phyloP scores from a whole-genome alignment of 352 stramenopile species.

The Pythium monospermum region DNA sequence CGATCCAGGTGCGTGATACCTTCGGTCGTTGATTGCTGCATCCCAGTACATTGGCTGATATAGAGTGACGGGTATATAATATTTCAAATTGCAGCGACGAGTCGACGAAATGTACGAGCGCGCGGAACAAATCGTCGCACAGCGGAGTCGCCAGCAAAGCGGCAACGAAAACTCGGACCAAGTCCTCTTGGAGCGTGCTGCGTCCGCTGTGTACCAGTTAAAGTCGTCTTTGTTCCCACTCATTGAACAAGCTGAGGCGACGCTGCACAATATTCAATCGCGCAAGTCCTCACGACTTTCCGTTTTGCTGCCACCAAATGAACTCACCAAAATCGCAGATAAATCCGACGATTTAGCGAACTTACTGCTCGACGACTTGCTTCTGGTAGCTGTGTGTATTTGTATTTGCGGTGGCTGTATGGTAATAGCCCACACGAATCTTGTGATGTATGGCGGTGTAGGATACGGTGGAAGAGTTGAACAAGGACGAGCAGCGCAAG shows the following conservation, averaged over 20 bases:
- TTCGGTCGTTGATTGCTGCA: too few relatives aligned
- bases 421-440: not conserved
- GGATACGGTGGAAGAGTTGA: slow-evolving; percentile 58
- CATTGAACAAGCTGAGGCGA: slow-evolving; percentile 45
- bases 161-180: slow-evolving; percentile 15
- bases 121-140: slow-evolving; percentile 20
- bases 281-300: slow-evolving; percentile 35
- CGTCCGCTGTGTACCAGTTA: slow-evolving; percentile 45
- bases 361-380: slow-evolving; percentile 55
- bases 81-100: slow-evolving; percentile 36
- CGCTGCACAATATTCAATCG: slow-evolving; percentile 35
- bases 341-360: slow-evolving; percentile 51
- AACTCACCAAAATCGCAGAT: slow-evolving; percentile 35
- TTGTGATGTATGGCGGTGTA: slow-evolving; percentile 13
- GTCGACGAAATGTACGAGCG: slow-evolving; percentile 42
- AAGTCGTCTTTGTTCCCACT: slow-evolving; percentile 51
- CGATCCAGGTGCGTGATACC: slow-evolving; percentile 30
- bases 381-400: slow-evolving; percentile 33
- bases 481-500: slow-evolving; percentile 40
- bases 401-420: not conserved
- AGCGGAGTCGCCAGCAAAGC: too few relatives aligned
- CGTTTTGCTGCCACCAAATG: slow-evolving; percentile 28
- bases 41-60: too few relatives aligned
- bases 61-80: too few relatives aligned
- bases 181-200: slow-evolving; percentile 34